Evolutionary conservation across 2,329 filamentous ascomycete species (phyloP).

Genomic region (Aureobasidium sp.): DNA sequence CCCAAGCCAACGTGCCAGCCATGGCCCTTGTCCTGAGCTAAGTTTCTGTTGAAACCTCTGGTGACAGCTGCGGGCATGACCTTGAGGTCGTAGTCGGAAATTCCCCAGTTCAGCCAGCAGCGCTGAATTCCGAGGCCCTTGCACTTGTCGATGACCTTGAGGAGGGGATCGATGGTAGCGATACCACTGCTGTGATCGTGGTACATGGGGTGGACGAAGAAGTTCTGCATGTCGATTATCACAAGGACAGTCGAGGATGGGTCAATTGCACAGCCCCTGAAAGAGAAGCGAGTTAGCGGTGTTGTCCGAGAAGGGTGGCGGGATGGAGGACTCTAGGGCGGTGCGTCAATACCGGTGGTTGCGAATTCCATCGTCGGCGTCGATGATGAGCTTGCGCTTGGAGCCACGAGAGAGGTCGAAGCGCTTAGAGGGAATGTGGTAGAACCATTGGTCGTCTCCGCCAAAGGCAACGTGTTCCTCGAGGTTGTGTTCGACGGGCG

Average conservation of each 20-base stretch:
- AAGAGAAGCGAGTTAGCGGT: background rate
- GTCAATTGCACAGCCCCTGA: slow-evolving; percentile 33
- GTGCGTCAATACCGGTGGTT: slow-evolving; percentile 24
- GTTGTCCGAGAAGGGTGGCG: background rate
- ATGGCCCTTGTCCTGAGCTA: slow-evolving; percentile 26
- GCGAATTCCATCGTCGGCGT: slow-evolving; percentile 33
- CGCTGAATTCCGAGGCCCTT: slow-evolving; percentile 34
- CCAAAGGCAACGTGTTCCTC: slow-evolving; percentile 35
- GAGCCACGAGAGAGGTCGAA: slow-evolving; percentile 35
- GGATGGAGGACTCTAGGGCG: slow-evolving; percentile 8
- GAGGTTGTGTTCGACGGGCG: slow-evolving; percentile 24
- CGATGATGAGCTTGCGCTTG: slow-evolving; percentile 30
- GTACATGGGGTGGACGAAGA: slow-evolving; percentile 23
- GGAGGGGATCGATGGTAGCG: slow-evolving; percentile 29
- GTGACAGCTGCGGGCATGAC: slow-evolving; percentile 36
- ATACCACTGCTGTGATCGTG: slow-evolving; percentile 25
- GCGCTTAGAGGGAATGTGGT: slow-evolving; percentile 32
- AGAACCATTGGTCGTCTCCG: slow-evolving; percentile 35
- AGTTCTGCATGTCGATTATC: slow-evolving; percentile 29
- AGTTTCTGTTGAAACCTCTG: slow-evolving; percentile 31
- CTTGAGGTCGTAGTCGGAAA: slow-evolving; percentile 31
- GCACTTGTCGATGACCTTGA: slow-evolving; percentile 33
- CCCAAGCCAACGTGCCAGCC: slow-evolving; percentile 36
- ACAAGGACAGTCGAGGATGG: slow-evolving; percentile 28
- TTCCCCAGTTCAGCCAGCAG: slow-evolving; percentile 36